These are phyloP conservation scores for Tubosaeta brunneosetosa DNA, from an alignment of 768 basidiomycete species.

Conservation along the genomic window DNA sequence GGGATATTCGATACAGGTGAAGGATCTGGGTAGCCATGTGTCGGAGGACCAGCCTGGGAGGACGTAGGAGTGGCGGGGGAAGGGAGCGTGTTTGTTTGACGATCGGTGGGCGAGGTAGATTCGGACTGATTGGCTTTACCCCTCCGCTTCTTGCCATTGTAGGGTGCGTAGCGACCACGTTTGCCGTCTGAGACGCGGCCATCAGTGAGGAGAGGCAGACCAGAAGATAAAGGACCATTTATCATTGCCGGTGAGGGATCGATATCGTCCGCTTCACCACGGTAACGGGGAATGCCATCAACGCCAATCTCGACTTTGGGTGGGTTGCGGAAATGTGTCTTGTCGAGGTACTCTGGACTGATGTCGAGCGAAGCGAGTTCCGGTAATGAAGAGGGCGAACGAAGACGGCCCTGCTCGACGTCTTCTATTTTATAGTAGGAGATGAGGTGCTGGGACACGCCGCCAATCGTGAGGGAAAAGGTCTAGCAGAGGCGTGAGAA, in stretches of 20 bases:
- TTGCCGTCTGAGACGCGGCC: constrained; percentile 41
- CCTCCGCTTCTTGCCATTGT: constrained; percentile 40
- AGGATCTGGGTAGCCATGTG: constrained; percentile 28
- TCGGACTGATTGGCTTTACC: constrained; percentile 25
- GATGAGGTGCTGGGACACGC: constrained; percentile 86
- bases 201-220: constrained; percentile 47
- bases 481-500: constrained; percentile 56
- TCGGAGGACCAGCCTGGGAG: constrained; percentile 20
- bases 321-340: constrained; percentile 86
- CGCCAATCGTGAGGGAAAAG: constrained; percentile 82
- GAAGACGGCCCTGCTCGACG: constrained; percentile 81
- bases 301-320: constrained; percentile 83
- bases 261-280: constrained; percentile 76
- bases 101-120: constrained; percentile 31
- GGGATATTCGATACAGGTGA: constrained; percentile 21
- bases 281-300: constrained; percentile 78
- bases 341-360: constrained; percentile 81
- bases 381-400: constrained; percentile 81
- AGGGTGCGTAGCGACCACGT: constrained; percentile 45
- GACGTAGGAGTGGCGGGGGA: constrained; percentile 31
- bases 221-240: constrained; percentile 41
- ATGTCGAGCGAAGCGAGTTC: constrained; percentile 86
- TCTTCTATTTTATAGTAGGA: constrained; percentile 94
- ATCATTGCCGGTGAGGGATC: constrained; percentile 41
- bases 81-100: constrained; percentile 18